Evolutionary conservation across 495 filamentous ascomycete genomes (phyloP).

Genomic region (Xylaria scruposa): DNA sequence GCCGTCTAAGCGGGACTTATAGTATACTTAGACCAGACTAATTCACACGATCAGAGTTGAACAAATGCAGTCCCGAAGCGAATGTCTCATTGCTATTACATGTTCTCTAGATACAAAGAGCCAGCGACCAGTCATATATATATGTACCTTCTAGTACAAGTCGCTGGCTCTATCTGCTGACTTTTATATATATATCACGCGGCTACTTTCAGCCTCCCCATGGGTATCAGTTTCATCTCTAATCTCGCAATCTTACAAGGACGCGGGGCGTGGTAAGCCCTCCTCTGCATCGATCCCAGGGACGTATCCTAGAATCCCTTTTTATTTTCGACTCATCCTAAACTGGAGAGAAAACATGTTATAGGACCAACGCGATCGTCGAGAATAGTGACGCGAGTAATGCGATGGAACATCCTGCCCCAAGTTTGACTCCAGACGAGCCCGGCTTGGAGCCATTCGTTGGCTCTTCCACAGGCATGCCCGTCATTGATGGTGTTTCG

Average conservation of each 20-base stretch:
- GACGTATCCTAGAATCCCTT: not conserved
- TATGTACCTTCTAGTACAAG: not conserved
- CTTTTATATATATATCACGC: conserved; percentile 3
- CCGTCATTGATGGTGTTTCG: conserved; percentile 11
- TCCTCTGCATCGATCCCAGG: conserved; percentile 11
- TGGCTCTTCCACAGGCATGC: not conserved
- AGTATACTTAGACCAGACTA: no score
- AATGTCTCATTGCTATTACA: conserved; percentile 24
- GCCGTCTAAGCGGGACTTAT: not conserved
- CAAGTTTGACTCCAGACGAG: conserved; percentile 8
- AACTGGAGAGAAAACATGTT: not conserved
- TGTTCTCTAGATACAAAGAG: conserved; percentile 25
- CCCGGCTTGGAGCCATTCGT: not conserved
- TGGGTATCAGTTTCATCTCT: conserved; percentile 28
- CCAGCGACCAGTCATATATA: conserved; percentile 3
- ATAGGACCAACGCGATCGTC: conserved; percentile 7
- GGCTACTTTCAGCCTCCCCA: not conserved
- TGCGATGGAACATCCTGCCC: conserved; percentile 14
- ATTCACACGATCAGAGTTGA: not conserved
- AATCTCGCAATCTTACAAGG: conserved; percentile 8
- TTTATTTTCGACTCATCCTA: not conserved
- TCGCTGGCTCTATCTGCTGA: conserved; percentile 18
- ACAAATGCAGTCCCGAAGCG: conserved; percentile 9
- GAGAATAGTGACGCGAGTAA: conserved; percentile 15
- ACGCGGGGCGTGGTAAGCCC: not conserved